A percentile compares a stretch with the other conserved stretches of the same genome.
Conservation (phyloP, 163 green algal genomes). For the Scenedesmus sp. region DNA sequence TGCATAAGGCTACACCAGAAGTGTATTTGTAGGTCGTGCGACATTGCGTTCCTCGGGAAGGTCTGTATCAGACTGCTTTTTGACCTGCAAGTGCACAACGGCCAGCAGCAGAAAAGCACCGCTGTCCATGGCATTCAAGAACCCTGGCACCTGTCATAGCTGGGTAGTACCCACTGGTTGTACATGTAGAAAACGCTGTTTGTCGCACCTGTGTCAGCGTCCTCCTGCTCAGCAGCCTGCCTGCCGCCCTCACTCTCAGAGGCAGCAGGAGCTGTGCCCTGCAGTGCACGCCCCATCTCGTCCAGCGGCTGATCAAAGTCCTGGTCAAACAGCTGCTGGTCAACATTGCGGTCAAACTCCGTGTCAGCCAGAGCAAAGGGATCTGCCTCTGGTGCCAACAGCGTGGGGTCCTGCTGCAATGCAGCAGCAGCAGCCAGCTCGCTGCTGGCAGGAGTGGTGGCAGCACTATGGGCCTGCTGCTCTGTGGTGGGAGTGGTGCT, state of each 20-base stretch:
- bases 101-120: no score
- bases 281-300: neutral
- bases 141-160: no score
- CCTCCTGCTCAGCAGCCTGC: neutral
- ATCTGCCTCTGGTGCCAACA: neutral
- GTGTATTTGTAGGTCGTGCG: no score
- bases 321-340: constrained; percentile 15
- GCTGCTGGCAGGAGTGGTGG: constrained; percentile 8
- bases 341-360: neutral
- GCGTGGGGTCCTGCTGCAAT: neutral
- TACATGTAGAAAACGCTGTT: no score
- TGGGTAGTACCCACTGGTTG: no score
- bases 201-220: neutral
- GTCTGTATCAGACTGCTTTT: no score
- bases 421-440: neutral
- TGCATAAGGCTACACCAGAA: neutral
- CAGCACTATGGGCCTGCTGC: neutral
- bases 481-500: neutral
- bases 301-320: neutral
- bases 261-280: neutral
- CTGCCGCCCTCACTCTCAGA: neutral
- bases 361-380: neutral
- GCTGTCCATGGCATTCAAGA: no score
- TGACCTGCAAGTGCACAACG: no score
- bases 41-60: no score